Evolutionary conservation across 2,329 filamentous ascomycete genomes (phyloP), one percentile per base, ranked within the genome.

Genomic region (Monosporascus sp.): DNA sequence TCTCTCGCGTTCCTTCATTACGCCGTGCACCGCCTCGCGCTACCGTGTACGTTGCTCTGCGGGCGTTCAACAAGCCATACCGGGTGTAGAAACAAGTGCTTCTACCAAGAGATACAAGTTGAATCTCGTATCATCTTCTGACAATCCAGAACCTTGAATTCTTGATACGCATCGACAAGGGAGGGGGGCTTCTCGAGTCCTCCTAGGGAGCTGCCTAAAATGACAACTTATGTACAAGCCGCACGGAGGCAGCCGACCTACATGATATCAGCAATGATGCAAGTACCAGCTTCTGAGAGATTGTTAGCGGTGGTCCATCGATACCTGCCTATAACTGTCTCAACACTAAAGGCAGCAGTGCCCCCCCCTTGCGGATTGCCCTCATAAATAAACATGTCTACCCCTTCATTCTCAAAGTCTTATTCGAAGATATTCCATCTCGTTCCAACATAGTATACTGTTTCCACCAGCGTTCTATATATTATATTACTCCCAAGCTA

Each of bases 161-260:
- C 49, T 37, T 62, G 61, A 63, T 61, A 60, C 62, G 61, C 60
- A 58, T 61, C 55, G 52, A 37, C 51, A 55, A 53, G 54, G 54
- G 61, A 61, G 60, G 61, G 63, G 31, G 31, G 0, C 31, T 14
- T 60, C 51, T 55, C 14, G 31, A 46, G 57, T 52, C 31, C 50
- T 40, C 46, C 41, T 38, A 51, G 52, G 60, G 58, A 53, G 49
- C 54, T 65, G 63, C 63, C 63, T 64, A 58, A 54, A 60, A 53
- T 56, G 56, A 64, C 61, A 59, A 64, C 61, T 63, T 47, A 59
- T 57, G 56, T 59, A 31, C 43, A 57, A 63, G 51, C 48, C 38
- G 53, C 58, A 65, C 60, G 59, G 60, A 64, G 51, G 61, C 62
- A 53, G 53, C 54, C 49, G 55, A 50, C 52, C 48, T 49, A 56